phyloP scores from a whole-genome alignment of 106 monocot genomes.

The Allium fistulosum region DNA sequence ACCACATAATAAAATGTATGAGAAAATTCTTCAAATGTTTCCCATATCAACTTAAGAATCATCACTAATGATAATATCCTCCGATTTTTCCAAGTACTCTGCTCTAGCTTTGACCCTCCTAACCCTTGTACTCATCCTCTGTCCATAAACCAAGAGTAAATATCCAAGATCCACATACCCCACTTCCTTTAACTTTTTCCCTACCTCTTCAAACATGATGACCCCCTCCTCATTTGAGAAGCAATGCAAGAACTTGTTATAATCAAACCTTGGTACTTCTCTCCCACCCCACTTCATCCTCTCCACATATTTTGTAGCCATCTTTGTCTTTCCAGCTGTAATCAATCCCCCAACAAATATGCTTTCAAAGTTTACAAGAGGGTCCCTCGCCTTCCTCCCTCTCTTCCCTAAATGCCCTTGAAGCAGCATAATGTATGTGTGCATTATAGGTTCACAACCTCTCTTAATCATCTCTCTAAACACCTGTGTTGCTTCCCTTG shows the following conservation, averaged over 20 bases:
- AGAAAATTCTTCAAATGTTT: too few species aligned
- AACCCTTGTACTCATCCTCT: constrained; percentile 83
- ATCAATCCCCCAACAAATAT: constrained; percentile 80
- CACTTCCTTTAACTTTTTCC: constrained; percentile 57
- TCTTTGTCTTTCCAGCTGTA: constrained; percentile 51
- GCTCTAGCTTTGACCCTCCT: constrained; percentile 46
- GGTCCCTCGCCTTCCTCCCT: constrained; percentile 66
- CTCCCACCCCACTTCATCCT: constrained; percentile 45
- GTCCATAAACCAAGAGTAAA: constrained; percentile 63
- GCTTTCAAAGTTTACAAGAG: constrained; percentile 59
- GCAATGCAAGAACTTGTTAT: constrained; percentile 59
- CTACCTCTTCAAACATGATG: constrained; percentile 76
- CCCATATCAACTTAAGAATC: too few species aligned
- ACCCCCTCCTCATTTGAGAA: constrained; percentile 78
- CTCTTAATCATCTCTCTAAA: constrained; percentile 61
- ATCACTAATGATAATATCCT: not conserved
- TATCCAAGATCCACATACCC: constrained; percentile 69
- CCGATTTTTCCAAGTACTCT: not conserved
- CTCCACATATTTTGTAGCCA: constrained; percentile 76
- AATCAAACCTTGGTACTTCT: constrained; percentile 77
- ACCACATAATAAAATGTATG: too few species aligned
- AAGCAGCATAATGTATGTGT: constrained; percentile 84
- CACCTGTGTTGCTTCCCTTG: constrained; percentile 65
- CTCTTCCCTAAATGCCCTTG: constrained; percentile 86
- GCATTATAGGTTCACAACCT: constrained; percentile 74